Percentiles rank a stretch among this genome's conserved stretches.
phyloP scores from a whole-genome alignment of 2,329 filamentous ascomycete genomes.

The Botryotinia calthae region DNA sequence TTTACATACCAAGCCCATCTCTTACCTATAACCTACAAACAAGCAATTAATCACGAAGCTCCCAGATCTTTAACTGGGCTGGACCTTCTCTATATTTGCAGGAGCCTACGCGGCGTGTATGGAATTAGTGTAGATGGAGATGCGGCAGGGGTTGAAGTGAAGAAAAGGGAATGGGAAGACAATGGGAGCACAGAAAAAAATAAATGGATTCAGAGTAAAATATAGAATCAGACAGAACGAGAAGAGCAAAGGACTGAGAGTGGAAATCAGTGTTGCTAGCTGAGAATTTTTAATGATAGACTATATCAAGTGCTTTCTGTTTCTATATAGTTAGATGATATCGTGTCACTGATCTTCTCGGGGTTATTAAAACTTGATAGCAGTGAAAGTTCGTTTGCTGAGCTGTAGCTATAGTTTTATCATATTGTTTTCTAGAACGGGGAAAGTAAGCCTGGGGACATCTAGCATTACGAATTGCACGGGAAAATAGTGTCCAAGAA shows the following conservation, averaged over 20 bases:
- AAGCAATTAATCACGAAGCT: background rate
- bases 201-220: background rate
- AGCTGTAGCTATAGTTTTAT: background rate
- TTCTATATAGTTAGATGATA: background rate
- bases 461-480: background rate
- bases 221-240: background rate
- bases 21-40: background rate
- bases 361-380: background rate
- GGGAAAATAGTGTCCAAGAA: background rate
- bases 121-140: background rate
- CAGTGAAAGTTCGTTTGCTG: background rate
- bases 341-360: background rate
- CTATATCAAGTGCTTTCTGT: background rate
- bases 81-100: background rate
- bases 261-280: too few relatives aligned
- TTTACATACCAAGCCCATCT: background rate
- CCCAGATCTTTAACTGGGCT: background rate
- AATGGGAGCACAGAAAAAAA: background rate
- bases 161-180: background rate
- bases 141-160: background rate
- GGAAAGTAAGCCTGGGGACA: background rate
- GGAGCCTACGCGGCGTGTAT: background rate
- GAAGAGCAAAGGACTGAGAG: background rate
- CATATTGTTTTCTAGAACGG: background rate
- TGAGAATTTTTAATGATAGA: background rate